Conservation (phyloP, 345 rosid genomes). For the Eucalyptus polyanthemos region DNA sequence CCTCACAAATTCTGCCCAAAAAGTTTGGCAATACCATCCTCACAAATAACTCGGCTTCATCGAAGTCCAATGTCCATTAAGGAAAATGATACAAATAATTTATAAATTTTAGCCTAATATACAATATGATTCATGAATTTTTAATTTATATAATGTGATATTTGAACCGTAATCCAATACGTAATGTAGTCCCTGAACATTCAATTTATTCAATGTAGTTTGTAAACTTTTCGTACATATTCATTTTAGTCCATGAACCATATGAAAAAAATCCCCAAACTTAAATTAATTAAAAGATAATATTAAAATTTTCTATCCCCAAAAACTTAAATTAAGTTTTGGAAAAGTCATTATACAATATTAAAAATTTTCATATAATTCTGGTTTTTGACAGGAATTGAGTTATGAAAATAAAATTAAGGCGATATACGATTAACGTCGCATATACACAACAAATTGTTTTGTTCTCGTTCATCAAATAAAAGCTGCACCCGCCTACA, state of each 20-base stretch:
- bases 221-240: accelerated
- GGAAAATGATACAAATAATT: background rate
- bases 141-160: accelerated
- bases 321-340: too few relatives aligned
- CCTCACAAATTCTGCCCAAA: background rate
- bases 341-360: too few relatives aligned
- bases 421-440: background rate
- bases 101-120: too few relatives aligned
- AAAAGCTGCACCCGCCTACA: background rate
- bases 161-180: accelerated
- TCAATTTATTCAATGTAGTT: too few relatives aligned
- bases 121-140: accelerated
- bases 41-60: background rate
- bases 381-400: accelerated
- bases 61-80: background rate
- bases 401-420: background rate
- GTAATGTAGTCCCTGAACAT: accelerated
- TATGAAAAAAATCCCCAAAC: accelerated
- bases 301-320: too few relatives aligned
- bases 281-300: background rate
- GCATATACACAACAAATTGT: background rate
- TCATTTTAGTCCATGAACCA: too few relatives aligned
- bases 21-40: background rate
- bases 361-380: too few relatives aligned
- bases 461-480: background rate